Conservation (phyloP, 306 rosid species). For the Styphnolobium japonicum region DNA sequence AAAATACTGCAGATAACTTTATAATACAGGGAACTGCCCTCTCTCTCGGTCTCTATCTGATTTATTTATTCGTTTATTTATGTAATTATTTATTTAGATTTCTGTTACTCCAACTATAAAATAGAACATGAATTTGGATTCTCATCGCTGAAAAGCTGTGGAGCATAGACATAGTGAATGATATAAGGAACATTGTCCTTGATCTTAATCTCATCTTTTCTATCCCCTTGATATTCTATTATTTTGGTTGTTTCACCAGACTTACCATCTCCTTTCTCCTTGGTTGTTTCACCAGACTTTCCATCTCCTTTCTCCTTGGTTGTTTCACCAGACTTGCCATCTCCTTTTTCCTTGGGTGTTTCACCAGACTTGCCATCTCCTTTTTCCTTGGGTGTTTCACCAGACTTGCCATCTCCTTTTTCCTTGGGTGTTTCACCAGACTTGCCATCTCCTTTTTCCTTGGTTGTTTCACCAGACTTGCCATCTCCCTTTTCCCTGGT, state of each 20-base stretch:
- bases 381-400: constrained; percentile 19
- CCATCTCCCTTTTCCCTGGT: background rate
- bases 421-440: constrained; percentile 5
- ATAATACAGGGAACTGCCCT: background rate
- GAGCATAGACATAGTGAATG: constrained; percentile 79
- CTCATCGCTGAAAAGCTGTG: constrained; percentile 72
- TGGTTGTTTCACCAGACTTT: background rate
- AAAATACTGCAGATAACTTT: background rate
- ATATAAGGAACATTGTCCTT: constrained; percentile 65
- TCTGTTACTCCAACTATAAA: constrained; percentile 14
- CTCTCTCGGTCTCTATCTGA: no score
- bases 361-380: background rate
- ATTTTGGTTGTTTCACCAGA: constrained; percentile 27
- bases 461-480: background rate
- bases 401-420: background rate
- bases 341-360: background rate
- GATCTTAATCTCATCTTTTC: constrained; percentile 45
- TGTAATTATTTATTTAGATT: background rate
- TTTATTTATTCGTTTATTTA: background rate
- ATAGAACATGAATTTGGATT: constrained; percentile 80
- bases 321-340: background rate
- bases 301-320: background rate
- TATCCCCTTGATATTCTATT: constrained; percentile 18
- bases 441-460: background rate
- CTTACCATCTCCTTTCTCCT: constrained; percentile 16